These are phyloP conservation scores for Boletus speciosus DNA, from an alignment of 768 basidiomycete species.

Conservation along the genomic window DNA sequence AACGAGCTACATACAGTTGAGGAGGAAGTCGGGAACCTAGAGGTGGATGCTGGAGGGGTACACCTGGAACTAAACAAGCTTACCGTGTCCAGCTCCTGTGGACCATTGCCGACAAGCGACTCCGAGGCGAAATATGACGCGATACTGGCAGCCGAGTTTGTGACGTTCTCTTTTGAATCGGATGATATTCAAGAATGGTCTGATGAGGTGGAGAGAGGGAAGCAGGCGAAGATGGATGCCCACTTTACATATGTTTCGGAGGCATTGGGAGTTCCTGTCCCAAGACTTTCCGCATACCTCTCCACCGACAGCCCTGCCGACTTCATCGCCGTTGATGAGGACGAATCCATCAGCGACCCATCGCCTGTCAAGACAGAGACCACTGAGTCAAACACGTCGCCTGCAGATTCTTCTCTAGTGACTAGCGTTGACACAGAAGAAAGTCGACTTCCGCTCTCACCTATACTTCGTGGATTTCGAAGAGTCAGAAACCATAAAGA, in stretches of 20 bases:
- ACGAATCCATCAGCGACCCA: background rate
- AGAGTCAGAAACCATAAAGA: background rate
- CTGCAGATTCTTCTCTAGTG: slow-evolving; percentile 7
- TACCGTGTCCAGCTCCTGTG: background rate
- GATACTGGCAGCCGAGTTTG: slow-evolving; percentile 9
- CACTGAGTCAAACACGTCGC: slow-evolving; percentile 1
- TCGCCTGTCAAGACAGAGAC: slow-evolving; percentile 3
- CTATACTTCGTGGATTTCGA: slow-evolving; percentile 3
- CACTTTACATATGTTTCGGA: slow-evolving; percentile 11
- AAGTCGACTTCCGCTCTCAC: background rate
- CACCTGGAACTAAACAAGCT: background rate
- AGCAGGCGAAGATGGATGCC: slow-evolving; percentile 10
- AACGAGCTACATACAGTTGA: background rate
- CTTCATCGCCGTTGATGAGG: background rate
- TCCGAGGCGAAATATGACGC: slow-evolving; percentile 8
- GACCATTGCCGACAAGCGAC: background rate
- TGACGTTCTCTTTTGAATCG: slow-evolving; percentile 7
- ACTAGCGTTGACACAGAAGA: slow-evolving; percentile 4
- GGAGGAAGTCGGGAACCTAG: background rate
- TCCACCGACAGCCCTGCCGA: background rate
- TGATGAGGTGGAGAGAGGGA: slow-evolving; percentile 11
- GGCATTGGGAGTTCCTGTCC: slow-evolving; percentile 10
- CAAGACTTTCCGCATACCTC: slow-evolving; percentile 3
- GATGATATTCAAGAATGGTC: slow-evolving; percentile 13
- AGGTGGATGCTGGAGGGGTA: background rate